Percentiles rank a stretch among this genome's conserved stretches.
These are phyloP conservation scores for Lentinula novae-zelandiae DNA, from an alignment of 1,284 basidiomycete genomes.

Conservation along the genomic window DNA sequence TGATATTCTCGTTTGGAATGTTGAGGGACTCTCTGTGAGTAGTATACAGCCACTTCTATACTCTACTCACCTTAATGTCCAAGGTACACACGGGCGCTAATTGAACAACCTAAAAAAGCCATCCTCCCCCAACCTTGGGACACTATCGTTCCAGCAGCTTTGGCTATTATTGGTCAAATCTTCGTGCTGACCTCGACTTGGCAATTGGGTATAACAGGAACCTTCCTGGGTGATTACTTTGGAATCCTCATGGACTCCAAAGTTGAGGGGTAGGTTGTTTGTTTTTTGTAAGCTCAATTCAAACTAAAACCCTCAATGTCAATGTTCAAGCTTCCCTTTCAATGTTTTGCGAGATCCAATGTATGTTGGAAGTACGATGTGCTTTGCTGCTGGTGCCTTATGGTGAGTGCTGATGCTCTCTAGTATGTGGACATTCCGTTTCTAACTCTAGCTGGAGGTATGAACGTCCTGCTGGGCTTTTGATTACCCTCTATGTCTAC, in stretches of 20 bases:
- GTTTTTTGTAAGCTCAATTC: neutral
- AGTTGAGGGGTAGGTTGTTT: constrained; percentile 11
- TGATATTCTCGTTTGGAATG: constrained; percentile 86
- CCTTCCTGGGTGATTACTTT: constrained; percentile 96
- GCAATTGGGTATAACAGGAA: constrained; percentile 90
- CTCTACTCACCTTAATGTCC: neutral
- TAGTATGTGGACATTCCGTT: neutral
- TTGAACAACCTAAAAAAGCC: constrained; percentile 62
- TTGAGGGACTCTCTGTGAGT: constrained; percentile 82
- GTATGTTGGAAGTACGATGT: constrained; percentile 92
- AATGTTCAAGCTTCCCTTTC: constrained; percentile 75
- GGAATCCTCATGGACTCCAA: constrained; percentile 57
- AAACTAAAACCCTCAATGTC: neutral
- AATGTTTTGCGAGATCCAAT: constrained; percentile 92
- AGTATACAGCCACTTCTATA: neutral
- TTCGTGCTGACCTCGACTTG: constrained; percentile 90
- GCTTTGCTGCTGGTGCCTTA: constrained; percentile 79
- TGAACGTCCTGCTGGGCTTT: constrained; percentile 75
- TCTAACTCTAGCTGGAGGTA: constrained; percentile 40
- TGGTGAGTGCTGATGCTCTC: constrained; percentile 49
- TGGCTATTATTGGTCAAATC: constrained; percentile 74
- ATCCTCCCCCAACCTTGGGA: constrained; percentile 57
- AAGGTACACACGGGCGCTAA: constrained; percentile 72
- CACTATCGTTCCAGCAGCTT: constrained; percentile 56
- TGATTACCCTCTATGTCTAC: constrained; percentile 77